A percentile compares a stretch with the other conserved stretches of the same genome.
Evolutionary conservation across 176 grass and related monocot genomes (phyloP).

Genomic region (Eleusine indica): DNA sequence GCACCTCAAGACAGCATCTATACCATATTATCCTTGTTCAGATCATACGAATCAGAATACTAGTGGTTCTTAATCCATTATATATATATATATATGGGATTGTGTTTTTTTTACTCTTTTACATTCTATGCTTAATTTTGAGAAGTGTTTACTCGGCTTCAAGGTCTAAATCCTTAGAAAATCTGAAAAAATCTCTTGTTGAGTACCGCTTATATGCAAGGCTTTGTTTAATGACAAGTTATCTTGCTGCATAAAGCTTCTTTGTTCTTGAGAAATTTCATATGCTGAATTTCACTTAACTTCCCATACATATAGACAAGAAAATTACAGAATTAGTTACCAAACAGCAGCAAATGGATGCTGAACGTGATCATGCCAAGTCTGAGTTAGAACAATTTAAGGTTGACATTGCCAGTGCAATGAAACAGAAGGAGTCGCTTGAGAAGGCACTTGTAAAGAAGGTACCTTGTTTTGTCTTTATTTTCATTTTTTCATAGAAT

Average conservation of each 20-base stretch:
- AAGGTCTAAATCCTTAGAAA: conserved; percentile 32
- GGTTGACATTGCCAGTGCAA: conserved; percentile 66
- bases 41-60: not conserved
- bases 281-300: conserved; percentile 59
- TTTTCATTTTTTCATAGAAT: conserved; percentile 12
- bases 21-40: not conserved
- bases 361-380: conserved; percentile 82
- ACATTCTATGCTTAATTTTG: conserved; percentile 14
- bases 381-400: conserved; percentile 78
- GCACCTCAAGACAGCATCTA: conserved; percentile 4
- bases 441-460: conserved; percentile 87
- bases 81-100: not conserved
- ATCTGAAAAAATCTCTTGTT: not conserved
- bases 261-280: conserved; percentile 15
- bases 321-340: conserved; percentile 88
- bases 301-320: conserved; percentile 93
- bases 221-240: conserved; percentile 9
- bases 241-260: conserved; percentile 29
- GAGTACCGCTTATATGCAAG: conserved; percentile 29
- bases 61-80: conserved; percentile 2
- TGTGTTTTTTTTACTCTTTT: not conserved
- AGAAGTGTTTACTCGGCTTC: not conserved
- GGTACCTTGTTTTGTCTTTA: conserved; percentile 52
- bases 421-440: conserved; percentile 75
- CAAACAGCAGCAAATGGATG: conserved; percentile 94